Conservation (phyloP, 257 asterid species). For the Anisodus tanguticus region DNA sequence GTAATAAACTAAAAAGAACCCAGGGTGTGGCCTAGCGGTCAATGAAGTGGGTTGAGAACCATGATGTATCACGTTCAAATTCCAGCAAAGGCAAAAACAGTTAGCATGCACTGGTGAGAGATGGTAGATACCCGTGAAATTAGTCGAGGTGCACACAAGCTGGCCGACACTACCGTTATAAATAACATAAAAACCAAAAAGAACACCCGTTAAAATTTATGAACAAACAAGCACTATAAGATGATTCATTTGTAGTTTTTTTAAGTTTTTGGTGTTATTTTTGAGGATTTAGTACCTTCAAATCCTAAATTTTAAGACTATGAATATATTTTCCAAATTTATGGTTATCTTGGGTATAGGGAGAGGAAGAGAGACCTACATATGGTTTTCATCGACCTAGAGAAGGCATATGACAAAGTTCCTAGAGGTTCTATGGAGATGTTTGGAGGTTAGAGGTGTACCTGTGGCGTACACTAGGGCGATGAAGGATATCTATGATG, state of each 20-base stretch:
- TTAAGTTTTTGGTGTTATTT: neutral
- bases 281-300: neutral
- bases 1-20: neutral
- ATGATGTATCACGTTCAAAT: neutral
- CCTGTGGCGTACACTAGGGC: too few relatives aligned
- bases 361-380: too few relatives aligned
- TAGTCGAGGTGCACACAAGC: too few relatives aligned
- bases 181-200: too few relatives aligned
- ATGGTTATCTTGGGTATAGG: neutral
- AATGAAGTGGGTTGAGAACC: neutral
- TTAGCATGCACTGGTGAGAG: too few relatives aligned
- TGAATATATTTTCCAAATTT: neutral
- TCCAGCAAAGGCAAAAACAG: neutral
- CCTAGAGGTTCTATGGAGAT: too few relatives aligned
- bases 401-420: too few relatives aligned
- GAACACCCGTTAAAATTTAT: neutral
- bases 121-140: too few relatives aligned
- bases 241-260: neutral
- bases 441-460: too few relatives aligned
- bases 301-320: neutral
- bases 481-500: too few relatives aligned
- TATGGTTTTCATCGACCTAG: too few relatives aligned
- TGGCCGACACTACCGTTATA: too few relatives aligned
- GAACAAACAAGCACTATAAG: neutral
- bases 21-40: neutral